Percentiles rank a stretch among this genome's conserved stretches.
These are phyloP conservation scores for Acer negundo DNA, from an alignment of 345 rosid species.

Conservation along the genomic window DNA sequence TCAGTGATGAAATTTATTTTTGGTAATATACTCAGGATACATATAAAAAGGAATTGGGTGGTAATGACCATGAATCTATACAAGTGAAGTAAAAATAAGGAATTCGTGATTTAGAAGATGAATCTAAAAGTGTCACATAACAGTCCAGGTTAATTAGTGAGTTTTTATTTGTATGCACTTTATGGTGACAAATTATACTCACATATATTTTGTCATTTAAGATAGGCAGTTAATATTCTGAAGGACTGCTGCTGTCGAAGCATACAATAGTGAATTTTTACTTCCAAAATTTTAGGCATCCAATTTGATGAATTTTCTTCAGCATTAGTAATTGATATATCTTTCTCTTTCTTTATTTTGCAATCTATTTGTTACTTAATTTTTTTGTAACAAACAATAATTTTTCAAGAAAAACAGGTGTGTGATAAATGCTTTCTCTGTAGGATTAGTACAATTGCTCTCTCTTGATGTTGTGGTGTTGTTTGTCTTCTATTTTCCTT, in stretches of 20 bases:
- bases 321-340: background rate
- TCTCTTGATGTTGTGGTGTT: background rate
- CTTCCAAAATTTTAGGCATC: background rate
- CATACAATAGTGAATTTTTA: background rate
- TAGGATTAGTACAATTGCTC: background rate
- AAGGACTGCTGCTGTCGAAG: background rate
- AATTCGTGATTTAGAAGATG: slow-evolving; percentile 31
- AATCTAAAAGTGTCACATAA: too few species aligned
- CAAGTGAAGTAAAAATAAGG: slow-evolving; percentile 33
- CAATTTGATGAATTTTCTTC: background rate
- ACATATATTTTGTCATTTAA: too few species aligned
- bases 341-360: background rate
- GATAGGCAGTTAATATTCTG: background rate
- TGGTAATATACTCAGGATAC: background rate
- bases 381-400: background rate
- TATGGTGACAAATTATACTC: too few species aligned
- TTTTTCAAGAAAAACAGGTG: background rate
- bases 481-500: too few species aligned
- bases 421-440: too few species aligned
- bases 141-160: too few species aligned
- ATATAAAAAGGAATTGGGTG: too few species aligned
- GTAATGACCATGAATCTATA: slow-evolving; percentile 11
- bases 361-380: background rate
- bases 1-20: background rate
- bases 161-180: too few species aligned